phyloP scores from a whole-genome alignment of 1,139 yeast genomes.

The Yamadazyma songkhlaensis region DNA sequence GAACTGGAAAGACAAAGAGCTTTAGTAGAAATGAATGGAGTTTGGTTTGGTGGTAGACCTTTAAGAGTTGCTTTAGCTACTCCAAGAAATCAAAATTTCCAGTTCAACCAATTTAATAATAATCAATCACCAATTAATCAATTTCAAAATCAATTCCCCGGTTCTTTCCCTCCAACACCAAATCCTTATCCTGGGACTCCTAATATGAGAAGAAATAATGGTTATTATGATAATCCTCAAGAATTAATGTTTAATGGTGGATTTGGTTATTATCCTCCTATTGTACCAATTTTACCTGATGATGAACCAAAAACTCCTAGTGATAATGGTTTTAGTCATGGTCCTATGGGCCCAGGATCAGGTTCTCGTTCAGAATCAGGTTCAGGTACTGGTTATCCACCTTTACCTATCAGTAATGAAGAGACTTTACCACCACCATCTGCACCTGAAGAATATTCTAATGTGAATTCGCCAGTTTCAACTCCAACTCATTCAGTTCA shows the following conservation, averaged over 20 bases:
- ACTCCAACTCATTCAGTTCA: constrained; percentile 6
- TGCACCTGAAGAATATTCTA: neutral
- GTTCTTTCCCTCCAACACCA: constrained; percentile 2
- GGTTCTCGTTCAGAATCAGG: constrained; percentile 3
- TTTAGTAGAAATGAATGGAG: constrained; percentile 69
- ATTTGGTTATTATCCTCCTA: constrained; percentile 5
- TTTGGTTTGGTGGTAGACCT: constrained; percentile 71
- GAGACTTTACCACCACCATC: neutral
- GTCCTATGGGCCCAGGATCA: neutral
- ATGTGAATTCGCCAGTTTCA: constrained; percentile 4
- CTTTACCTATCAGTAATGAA: neutral
- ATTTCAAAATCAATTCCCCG: neutral
- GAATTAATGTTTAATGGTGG: constrained; percentile 3
- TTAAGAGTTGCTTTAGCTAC: constrained; percentile 71
- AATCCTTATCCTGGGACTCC: constrained; percentile 1
- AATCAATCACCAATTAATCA: neutral
- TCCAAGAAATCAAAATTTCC: constrained; percentile 35
- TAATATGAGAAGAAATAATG: constrained; percentile 3
- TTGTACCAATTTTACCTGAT: constrained; percentile 3
- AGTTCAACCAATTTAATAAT: constrained; percentile 3
- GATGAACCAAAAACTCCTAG: constrained; percentile 3
- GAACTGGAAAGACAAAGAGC: constrained; percentile 66
- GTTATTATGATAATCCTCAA: constrained; percentile 2
- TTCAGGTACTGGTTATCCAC: constrained; percentile 5
- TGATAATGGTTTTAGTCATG: constrained; percentile 10